Conservation (phyloP, 805 yeast genomes). For the Pichia eremophila region DNA sequence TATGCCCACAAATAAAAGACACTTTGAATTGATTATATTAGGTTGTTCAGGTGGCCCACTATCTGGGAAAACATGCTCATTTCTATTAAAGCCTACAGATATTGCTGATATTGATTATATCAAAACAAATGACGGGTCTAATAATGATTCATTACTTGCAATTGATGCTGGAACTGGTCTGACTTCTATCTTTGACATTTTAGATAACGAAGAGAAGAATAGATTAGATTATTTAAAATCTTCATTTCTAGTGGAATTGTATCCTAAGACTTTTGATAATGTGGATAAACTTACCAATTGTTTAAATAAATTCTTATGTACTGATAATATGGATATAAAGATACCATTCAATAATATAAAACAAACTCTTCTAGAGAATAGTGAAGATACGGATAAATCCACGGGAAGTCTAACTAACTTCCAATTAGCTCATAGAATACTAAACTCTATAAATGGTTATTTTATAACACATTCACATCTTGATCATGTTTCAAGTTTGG, state of each 20-base stretch:
- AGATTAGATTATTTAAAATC: not conserved
- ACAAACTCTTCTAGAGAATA: not conserved
- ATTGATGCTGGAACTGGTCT: constrained; percentile 79
- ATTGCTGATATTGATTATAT: constrained; percentile 32
- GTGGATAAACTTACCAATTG: not conserved
- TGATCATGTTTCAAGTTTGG: constrained; percentile 67
- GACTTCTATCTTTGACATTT: constrained; percentile 37
- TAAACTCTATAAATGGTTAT: constrained; percentile 32
- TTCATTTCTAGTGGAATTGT: constrained; percentile 11
- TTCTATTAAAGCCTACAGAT: constrained; percentile 49
- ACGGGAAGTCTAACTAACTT: not conserved
- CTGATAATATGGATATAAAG: not conserved
- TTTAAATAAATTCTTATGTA: not conserved
- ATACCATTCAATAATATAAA: not conserved
- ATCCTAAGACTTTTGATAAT: constrained; percentile 5
- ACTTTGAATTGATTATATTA: constrained; percentile 53
- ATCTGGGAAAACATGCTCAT: constrained; percentile 60
- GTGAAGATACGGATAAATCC: not conserved
- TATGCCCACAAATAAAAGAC: constrained; percentile 11
- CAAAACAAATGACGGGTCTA: constrained; percentile 12
- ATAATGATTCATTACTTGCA: constrained; percentile 35
- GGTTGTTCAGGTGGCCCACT: constrained; percentile 86
- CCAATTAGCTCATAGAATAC: constrained; percentile 15
- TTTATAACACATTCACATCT: constrained; percentile 76
- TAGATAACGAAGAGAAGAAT: constrained; percentile 5